Evolutionary conservation across 805 yeast genomes (phyloP).

Genomic region (Jamesozyma gamospora): DNA sequence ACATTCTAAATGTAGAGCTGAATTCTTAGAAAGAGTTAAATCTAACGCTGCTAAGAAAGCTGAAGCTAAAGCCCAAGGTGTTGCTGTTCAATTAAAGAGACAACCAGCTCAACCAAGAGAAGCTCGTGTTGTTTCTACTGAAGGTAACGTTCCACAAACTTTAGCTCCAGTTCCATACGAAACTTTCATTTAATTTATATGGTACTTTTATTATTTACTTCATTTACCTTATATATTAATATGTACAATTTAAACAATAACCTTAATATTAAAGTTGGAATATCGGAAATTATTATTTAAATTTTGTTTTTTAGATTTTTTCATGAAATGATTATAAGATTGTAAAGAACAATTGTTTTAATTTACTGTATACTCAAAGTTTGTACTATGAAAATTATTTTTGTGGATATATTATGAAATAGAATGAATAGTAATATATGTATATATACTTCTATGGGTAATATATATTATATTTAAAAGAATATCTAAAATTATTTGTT

Average conservation of each 20-base stretch:
- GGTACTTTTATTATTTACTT: conserved; percentile 5
- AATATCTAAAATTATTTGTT: conserved; percentile 6
- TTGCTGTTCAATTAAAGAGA: conserved; percentile 88
- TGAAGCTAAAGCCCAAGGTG: conserved; percentile 94
- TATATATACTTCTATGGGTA: not conserved
- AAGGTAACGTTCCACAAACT: conserved; percentile 83
- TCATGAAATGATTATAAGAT: too few relatives aligned
- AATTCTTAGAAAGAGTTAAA: conserved; percentile 97
- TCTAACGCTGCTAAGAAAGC: conserved; percentile 84
- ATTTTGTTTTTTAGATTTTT: too few relatives aligned
- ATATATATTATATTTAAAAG: conserved; percentile 1
- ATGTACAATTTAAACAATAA: conserved; percentile 8
- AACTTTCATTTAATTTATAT: conserved; percentile 78
- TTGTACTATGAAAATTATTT: too few relatives aligned
- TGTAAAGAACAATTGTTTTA: too few relatives aligned
- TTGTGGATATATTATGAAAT: too few relatives aligned
- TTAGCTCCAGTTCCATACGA: conserved; percentile 99
- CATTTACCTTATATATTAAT: conserved; percentile 9
- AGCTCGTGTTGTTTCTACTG: conserved; percentile 74
- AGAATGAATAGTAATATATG: not conserved
- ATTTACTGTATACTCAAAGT: too few relatives aligned
- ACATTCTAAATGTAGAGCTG: conserved; percentile 99
- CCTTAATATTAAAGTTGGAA: not conserved
- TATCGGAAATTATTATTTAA: not conserved
- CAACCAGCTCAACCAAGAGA: conserved; percentile 98